These are phyloP conservation scores for Fusarium secorum DNA, from an alignment of 2,329 filamentous ascomycete species.

Conservation along the genomic window DNA sequence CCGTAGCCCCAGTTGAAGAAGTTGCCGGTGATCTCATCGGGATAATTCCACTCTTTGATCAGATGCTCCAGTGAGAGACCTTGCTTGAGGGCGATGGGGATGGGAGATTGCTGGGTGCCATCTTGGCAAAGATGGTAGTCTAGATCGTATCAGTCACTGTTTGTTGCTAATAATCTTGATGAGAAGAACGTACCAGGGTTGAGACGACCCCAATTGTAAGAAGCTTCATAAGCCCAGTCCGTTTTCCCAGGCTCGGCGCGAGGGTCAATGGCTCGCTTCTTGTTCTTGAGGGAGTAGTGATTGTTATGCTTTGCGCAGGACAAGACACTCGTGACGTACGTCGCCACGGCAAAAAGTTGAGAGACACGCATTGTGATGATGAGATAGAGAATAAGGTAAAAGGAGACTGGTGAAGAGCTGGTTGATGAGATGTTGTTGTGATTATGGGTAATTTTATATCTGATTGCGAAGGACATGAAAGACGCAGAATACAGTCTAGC, in stretches of 20 bases:
- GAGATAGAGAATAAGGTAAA: fast-evolving
- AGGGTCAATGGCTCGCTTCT: conserved; percentile 21
- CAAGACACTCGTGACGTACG: neutral
- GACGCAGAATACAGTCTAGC: neutral
- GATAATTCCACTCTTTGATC: conserved; percentile 14
- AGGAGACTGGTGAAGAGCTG: neutral
- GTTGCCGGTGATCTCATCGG: conserved; percentile 3
- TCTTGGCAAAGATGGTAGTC: conserved; percentile 32
- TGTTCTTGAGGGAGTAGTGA: conserved; percentile 17
- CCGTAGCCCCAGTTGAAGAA: conserved; percentile 37
- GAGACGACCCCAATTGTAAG: conserved; percentile 32
- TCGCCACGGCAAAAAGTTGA: neutral
- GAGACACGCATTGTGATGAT: neutral
- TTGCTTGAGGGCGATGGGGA: conserved; percentile 30
- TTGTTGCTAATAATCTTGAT: fast-evolving
- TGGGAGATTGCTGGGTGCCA: conserved; percentile 29
- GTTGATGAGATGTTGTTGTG: neutral
- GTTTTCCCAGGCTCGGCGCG: neutral
- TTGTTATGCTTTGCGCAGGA: conserved; percentile 23
- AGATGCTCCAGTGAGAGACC: conserved; percentile 25
- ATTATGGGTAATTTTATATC: neutral
- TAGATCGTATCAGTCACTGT: neutral
- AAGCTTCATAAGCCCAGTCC: conserved; percentile 31
- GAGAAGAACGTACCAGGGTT: neutral
- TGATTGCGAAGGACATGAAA: neutral